Evolutionary conservation across 768 basidiomycete species (phyloP), one percentile per base, ranked within the genome.

Genomic region (Boletus fagicola): DNA sequence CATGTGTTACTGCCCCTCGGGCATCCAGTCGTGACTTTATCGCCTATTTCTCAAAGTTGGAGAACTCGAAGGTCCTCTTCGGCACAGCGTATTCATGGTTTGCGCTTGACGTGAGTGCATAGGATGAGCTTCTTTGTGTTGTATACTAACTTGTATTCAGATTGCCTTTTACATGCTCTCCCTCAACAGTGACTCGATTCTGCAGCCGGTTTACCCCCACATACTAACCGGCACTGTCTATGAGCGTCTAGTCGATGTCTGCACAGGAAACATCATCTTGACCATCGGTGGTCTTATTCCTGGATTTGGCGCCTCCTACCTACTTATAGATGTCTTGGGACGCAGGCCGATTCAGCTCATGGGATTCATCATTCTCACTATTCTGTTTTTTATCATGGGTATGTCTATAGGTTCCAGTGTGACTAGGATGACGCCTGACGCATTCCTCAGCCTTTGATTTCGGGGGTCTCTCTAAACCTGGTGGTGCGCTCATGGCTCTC

Each of bases 121-220:
- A 2, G 22, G 7, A 18, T 43, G 22, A 42, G 4, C 35, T 30
- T 26, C 7, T 33, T 10, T n/a, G 13, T 39, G 22, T 12, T 15
- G 2, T 9, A 15, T 44, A 15, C 26, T 45, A 22, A 60, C 40
- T 9, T 43, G 38, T 16, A 43, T 59, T 26, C 46, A 88, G 83
- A 82, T 94, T 53, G 88, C 90, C 7, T 93, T 91, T 77, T 93
- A 94, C 72, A 88, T 88, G 46, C 80, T 94, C 33, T 86, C 89
- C 46, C 79, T 95, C 45, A 92, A 94, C 76, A 88, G 84, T 1
- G 50, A 53, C 15, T 1, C 3, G 7, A 31, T 55, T 22, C 22
- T 54, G 38, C n/a, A 1, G 4, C 4, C 5, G 12, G 5, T 48
- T 6, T 7, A 31, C 11, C 12, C 8, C n/a, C 4, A 4, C 7